Evolutionary conservation across 2,329 filamentous ascomycete species (phyloP).

Genomic region (Clathrospora elynae): DNA sequence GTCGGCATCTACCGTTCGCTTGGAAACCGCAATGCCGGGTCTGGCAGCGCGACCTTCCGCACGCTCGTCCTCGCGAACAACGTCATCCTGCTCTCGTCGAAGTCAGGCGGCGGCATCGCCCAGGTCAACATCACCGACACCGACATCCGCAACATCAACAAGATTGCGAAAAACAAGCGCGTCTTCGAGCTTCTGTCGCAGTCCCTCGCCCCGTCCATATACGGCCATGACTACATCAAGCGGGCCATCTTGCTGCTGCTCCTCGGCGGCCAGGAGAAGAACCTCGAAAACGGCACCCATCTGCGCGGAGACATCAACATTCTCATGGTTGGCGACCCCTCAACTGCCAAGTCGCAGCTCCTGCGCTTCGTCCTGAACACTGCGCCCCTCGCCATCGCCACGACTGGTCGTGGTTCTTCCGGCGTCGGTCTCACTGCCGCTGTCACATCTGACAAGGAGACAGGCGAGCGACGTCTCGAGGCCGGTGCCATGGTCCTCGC

Average conservation of each 20-base stretch:
- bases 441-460: conserved; percentile 96
- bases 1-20: conserved; percentile 96
- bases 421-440: conserved; percentile 97
- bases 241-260: conserved; percentile 96
- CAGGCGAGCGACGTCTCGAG: conserved; percentile 89
- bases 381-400: conserved; percentile 93
- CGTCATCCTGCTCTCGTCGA: conserved; percentile 90
- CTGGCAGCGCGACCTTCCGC: conserved; percentile 92
- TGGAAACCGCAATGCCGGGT: conserved; percentile 89
- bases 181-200: conserved; percentile 92
- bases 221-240: conserved; percentile 96
- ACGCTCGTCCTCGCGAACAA: conserved; percentile 95
- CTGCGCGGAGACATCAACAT: conserved; percentile 99
- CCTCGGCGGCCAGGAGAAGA: conserved; percentile 96
- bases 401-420: conserved; percentile 93
- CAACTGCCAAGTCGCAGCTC: conserved; percentile 97
- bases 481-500: conserved; percentile 98
- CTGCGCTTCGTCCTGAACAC: conserved; percentile 97
- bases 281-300: conserved; percentile 96
- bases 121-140: conserved; percentile 92
- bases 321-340: conserved; percentile 97
- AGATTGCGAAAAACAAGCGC: conserved; percentile 90
- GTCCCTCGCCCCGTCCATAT: conserved; percentile 94
- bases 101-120: conserved; percentile 91
- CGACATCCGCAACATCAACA: conserved; percentile 98